phyloP scores from a whole-genome alignment of 495 filamentous ascomycete genomes.

The Hypoxylon subgilvum region DNA sequence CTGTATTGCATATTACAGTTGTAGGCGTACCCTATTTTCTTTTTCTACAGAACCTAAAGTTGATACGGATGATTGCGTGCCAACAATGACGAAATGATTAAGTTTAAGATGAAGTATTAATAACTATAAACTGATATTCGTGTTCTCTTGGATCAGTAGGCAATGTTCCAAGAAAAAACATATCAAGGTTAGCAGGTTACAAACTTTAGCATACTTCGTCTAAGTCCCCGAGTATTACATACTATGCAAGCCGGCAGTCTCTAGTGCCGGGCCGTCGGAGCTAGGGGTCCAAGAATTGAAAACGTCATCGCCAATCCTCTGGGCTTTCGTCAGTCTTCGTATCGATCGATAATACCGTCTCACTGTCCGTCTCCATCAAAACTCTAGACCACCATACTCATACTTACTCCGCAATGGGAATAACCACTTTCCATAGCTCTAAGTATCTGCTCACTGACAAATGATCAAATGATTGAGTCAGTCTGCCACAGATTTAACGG shows the following conservation, averaged over 20 bases:
- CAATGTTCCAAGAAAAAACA: too few species aligned
- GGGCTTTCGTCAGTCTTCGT: conserved; percentile 34
- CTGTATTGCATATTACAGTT: too few species aligned
- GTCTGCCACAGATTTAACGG: conserved; percentile 4
- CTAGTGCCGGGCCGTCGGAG: conserved; percentile 3
- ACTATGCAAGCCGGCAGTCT: conserved; percentile 9
- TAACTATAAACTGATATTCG: not conserved
- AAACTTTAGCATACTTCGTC: not conserved
- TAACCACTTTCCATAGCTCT: conserved; percentile 13
- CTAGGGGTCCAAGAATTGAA: conserved; percentile 13
- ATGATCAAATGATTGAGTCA: conserved; percentile 20
- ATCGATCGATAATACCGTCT: conserved; percentile 27
- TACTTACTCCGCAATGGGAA: conserved; percentile 19
- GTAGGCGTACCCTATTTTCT: not conserved
- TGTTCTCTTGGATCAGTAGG: not conserved
- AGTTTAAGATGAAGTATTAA: too few species aligned
- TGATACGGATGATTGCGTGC: too few species aligned
- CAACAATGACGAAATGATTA: too few species aligned
- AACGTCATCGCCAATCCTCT: conserved; percentile 34
- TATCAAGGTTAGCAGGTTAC: too few species aligned
- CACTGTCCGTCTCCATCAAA: conserved; percentile 12
- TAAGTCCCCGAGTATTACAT: conserved; percentile 3
- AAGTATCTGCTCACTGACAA: conserved; percentile 12
- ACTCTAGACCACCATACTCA: not conserved
- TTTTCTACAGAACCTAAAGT: too few species aligned